Evolutionary conservation across 768 basidiomycete species (phyloP), one percentile per base, ranked within the genome.

Genomic region (Tulasnella sp.): DNA sequence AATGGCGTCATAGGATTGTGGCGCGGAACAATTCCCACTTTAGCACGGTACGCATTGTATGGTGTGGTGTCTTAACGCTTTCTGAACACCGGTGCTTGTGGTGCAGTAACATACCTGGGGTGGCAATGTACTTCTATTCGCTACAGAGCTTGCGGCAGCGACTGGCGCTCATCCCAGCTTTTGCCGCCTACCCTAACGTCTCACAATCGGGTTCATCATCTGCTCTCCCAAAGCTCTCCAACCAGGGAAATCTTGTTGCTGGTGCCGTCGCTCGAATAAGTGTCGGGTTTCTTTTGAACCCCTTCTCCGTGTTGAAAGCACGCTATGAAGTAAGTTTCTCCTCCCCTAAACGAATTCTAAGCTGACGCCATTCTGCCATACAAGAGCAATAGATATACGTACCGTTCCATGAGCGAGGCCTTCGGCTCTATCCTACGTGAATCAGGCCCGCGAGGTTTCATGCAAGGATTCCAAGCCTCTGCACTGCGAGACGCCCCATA

Each of bases 401-500:
- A 90, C 66, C 69, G 73, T 49, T 81, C 77, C 61, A 66, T 91
- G 36, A 65, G 73, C 4, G 72, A 75, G 35, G 86, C 83, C 0
- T 67, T 89, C 35, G 42, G 71, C 4, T 75, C 80, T 7, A 76
- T 89, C 35, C 67, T 73, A 2, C 81, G 79, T n/a, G 75, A 37
- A 41, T 36, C 75, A 65, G 90, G 92, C 2, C 80, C 86, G 3
- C 77, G 80, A 21, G 90, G 89, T 61, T 72, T 93, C 27, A 79
- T 92, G 65, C 83, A 87, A 45, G 93, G 93, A 0, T 84, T 91
- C 65, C 64, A 84, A 21, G 87, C 91, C 0, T 89, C 90, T 1
- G 86, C 91, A 1, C 73, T 92, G n/a, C 79, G 93, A 45, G 93
- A 97, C 67, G 93, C 91, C 11, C 93, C 93, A 0, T 91, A 93